Evolutionary conservation across 257 asterid species (phyloP).

Genomic region (Ballota nigra): DNA sequence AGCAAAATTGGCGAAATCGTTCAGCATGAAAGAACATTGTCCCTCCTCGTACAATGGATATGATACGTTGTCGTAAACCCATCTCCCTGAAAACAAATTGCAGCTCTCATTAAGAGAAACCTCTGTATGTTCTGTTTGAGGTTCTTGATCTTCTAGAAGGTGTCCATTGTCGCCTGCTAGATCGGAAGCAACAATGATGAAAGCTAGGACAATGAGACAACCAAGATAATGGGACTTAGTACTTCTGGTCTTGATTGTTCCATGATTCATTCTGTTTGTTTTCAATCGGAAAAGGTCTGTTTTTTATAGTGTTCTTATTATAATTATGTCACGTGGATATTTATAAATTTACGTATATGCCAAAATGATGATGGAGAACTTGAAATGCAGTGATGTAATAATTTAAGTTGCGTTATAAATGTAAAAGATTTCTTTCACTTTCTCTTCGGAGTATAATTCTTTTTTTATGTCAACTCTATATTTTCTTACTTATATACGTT

Average conservation of each 20-base stretch:
- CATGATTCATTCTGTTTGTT: background rate
- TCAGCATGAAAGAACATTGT: background rate
- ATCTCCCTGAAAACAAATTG: constrained; percentile 5
- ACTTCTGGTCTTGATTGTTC: background rate
- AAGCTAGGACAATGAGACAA: background rate
- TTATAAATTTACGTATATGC: background rate
- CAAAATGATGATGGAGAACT: background rate
- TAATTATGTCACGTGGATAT: background rate
- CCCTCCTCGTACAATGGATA: constrained; percentile 12
- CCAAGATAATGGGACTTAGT: background rate
- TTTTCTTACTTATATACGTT: background rate
- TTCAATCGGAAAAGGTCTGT: background rate
- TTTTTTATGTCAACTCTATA: no score
- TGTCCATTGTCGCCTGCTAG: background rate
- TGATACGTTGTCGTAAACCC: background rate
- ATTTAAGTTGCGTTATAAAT: background rate
- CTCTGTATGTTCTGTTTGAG: background rate
- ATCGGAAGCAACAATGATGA: background rate
- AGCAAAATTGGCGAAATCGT: background rate
- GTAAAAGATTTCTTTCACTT: background rate
- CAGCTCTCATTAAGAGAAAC: background rate
- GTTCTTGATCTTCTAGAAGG: background rate
- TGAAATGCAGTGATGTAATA: background rate
- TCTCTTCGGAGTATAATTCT: no score
- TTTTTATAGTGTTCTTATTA: background rate